These are phyloP conservation scores for Echites panduratus DNA, from an alignment of 257 asterid species.

Conservation along the genomic window DNA sequence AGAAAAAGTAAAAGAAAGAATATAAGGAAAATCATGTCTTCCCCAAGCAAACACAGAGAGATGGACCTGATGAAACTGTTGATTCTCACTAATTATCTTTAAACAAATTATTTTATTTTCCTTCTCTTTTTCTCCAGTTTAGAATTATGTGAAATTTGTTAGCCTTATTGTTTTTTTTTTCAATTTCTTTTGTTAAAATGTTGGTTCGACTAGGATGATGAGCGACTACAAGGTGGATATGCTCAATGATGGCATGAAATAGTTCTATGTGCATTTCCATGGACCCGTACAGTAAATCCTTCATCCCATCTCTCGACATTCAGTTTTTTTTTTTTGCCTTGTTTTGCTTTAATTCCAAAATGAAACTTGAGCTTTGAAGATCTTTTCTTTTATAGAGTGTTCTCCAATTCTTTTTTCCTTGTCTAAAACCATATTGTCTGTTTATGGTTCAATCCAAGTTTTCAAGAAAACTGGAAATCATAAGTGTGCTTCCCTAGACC, in stretches of 20 bases:
- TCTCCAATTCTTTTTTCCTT: slow-evolving; percentile 13
- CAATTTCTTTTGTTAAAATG: background rate
- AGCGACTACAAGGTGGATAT: slow-evolving; percentile 96
- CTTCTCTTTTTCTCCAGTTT: background rate
- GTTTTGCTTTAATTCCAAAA: slow-evolving; percentile 5
- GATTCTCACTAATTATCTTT: slow-evolving; percentile 23
- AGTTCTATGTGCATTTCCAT: slow-evolving; percentile 81
- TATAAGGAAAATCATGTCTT: slow-evolving; percentile 53
- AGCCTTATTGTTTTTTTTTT: slow-evolving; percentile 9
- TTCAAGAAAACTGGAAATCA: too few relatives aligned
- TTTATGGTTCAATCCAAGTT: background rate
- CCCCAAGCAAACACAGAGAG: slow-evolving; percentile 98
- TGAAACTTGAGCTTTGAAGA: slow-evolving; percentile 5
- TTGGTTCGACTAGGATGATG: slow-evolving; percentile 74
- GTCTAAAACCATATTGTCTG: background rate
- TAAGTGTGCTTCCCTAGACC: background rate
- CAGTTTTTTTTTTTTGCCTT: slow-evolving; percentile 14
- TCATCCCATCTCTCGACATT: slow-evolving; percentile 21
- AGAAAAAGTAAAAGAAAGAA: background rate
- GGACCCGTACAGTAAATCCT: slow-evolving; percentile 78
- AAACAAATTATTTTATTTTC: background rate
- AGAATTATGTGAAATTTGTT: background rate
- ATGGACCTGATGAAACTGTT: slow-evolving; percentile 97
- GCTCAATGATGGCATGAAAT: slow-evolving; percentile 87
- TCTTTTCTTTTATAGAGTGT: slow-evolving; percentile 22